Evolutionary conservation across 2,329 filamentous ascomycete genomes (phyloP), one percentile per base, ranked within the genome.

Genomic region (Cytospora schulzeri): DNA sequence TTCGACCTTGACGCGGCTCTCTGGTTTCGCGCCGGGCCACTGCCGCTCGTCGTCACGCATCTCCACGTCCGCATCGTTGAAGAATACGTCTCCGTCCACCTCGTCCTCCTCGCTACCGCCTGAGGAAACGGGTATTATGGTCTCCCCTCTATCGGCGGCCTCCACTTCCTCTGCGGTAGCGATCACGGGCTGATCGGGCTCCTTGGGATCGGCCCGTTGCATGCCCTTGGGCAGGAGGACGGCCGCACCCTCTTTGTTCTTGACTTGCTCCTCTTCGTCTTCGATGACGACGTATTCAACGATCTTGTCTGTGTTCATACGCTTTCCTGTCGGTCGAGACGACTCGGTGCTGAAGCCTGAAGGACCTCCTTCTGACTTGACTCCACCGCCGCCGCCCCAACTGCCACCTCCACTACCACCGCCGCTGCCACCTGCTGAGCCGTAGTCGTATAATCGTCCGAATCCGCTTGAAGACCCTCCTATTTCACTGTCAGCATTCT

Each of bases 141-240:
- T 77, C 52, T 76, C 78, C 0, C 77, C 78, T 2, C 80, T 79
- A 64, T 86, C 82, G 59, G 82, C 80, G 0, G 83, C 83, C 68
- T 85, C 82, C 15, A 86, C 76, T 68, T 87, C 84, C 45, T 83
- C 83, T n/a, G 82, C 81, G 0, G 83, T 85, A 14, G 83, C 81
- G 56, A 86, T 81, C 60, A 82, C 77, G 33, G 84, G 73, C n/a
- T 80, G 81, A 28, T 80, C 76, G 17, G 60, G 55, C 19, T 85
- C 81, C 71, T 84, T 81, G 69, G 85, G 82, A 68, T 85, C 81
- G 66, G 78, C 77, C 66, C 85, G 79, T 68, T 80, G 79, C 68
- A 87, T 85, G 57, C 84, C 84, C 76, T 87, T 83, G 19, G 85
- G 85, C 68, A 86, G 76, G 24, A 67, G 52, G n/a, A 51, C 58